Evolutionary conservation across 371 early-diverging fungal genomes (phyloP).

Genomic region (Blakeslea trispora): DNA sequence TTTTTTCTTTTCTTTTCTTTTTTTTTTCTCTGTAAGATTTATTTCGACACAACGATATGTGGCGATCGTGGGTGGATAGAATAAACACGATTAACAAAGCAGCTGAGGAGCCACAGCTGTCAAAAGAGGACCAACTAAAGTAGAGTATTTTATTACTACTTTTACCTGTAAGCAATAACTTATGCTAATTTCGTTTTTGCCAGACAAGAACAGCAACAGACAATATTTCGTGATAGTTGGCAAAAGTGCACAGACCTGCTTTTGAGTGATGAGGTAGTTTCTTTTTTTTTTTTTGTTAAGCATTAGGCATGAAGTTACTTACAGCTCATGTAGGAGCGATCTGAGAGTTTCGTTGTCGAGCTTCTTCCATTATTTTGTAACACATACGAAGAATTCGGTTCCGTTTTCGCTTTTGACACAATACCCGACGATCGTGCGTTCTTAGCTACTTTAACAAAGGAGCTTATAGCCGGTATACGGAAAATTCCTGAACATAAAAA

Average conservation of each 20-base stretch:
- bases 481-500: slow-evolving; percentile 41
- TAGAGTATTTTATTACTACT: not conserved
- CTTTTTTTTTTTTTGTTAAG: not conserved
- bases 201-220: slow-evolving; percentile 35
- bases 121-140: slow-evolving; percentile 26
- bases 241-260: slow-evolving; percentile 24
- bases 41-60: slow-evolving; percentile 22
- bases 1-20: not conserved
- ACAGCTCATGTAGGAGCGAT: slow-evolving; percentile 30
- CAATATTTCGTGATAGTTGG: slow-evolving; percentile 27
- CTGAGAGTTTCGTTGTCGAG: slow-evolving; percentile 29
- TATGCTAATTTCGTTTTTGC: not conserved
- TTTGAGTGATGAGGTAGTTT: slow-evolving; percentile 31
- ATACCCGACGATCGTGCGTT: slow-evolving; percentile 43
- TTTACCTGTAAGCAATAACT: slow-evolving; percentile 1
- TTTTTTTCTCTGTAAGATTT: slow-evolving; percentile 1
- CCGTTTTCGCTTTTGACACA: slow-evolving; percentile 18
- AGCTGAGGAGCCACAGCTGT: slow-evolving; percentile 17
- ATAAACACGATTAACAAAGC: slow-evolving; percentile 38
- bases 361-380: slow-evolving; percentile 37
- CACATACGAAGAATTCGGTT: slow-evolving; percentile 28
- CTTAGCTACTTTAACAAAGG: slow-evolving; percentile 38
- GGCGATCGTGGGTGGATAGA: slow-evolving; percentile 55
- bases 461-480: slow-evolving; percentile 43
- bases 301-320: not conserved